These are phyloP conservation scores for Termitomyces sp. DNA, from an alignment of 768 basidiomycete species.

Conservation along the genomic window DNA sequence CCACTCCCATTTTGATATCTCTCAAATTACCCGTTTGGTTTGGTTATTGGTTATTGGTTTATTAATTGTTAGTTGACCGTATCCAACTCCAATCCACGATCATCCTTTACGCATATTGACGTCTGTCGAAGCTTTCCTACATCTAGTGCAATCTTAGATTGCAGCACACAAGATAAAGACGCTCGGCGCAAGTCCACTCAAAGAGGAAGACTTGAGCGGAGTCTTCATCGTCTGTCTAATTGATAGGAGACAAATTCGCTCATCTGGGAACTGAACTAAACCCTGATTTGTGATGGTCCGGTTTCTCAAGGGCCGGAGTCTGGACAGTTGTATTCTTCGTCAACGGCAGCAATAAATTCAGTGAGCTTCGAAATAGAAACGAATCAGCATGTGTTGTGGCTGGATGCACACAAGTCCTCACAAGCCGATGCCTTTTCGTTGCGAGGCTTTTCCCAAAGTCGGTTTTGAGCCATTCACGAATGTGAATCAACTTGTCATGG, in stretches of 20 bases:
- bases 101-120: no score
- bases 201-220: not conserved
- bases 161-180: no score
- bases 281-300: not conserved
- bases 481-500: slow-evolving; percentile 77
- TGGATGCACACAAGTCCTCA: slow-evolving; percentile 22
- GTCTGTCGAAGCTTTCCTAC: no score
- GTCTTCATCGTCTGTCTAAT: not conserved
- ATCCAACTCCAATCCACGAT: no score
- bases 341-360: slow-evolving; percentile 11
- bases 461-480: slow-evolving; percentile 75
- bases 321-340: slow-evolving; percentile 11
- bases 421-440: slow-evolving; percentile 65
- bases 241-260: not conserved
- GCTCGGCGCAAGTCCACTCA: not conserved
- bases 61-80: no score
- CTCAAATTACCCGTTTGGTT: no score
- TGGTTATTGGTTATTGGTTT: no score
- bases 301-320: not conserved
- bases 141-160: not conserved
- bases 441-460: slow-evolving; percentile 63
- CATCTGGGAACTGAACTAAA: not conserved
- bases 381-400: not conserved
- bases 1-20: not conserved
- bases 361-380: slow-evolving; percentile 10